Conservation (phyloP, 306 rosid species). For the Cucurbita maxima region DNA sequence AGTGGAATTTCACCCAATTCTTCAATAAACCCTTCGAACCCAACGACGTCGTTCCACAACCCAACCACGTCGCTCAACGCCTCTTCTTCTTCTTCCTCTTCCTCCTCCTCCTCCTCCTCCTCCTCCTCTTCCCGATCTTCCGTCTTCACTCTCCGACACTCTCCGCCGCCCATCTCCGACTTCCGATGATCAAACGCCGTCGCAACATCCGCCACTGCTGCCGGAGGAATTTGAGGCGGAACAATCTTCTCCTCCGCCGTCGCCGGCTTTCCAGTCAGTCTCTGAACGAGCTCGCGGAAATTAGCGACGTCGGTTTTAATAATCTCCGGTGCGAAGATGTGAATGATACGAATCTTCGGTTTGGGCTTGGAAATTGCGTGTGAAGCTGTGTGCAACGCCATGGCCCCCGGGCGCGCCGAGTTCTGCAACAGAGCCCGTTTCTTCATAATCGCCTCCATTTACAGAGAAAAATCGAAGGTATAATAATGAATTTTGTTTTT, state of each 20-base stretch:
- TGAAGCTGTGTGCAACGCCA: slow-evolving; percentile 43
- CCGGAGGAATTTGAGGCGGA: neutral
- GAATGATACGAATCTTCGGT: slow-evolving; percentile 78
- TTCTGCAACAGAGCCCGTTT: slow-evolving; percentile 16
- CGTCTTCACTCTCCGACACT: slow-evolving; percentile 6
- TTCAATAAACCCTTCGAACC: slow-evolving; percentile 57
- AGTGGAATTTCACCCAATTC: slow-evolving; percentile 46
- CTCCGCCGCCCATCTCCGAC: neutral
- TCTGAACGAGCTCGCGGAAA: slow-evolving; percentile 71
- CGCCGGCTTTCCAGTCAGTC: slow-evolving; percentile 68
- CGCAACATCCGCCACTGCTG: neutral
- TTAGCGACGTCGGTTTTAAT: slow-evolving; percentile 75
- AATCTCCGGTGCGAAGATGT: slow-evolving; percentile 77
- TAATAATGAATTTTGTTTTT: too few relatives aligned
- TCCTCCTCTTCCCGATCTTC: neutral
- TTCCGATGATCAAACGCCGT: neutral
- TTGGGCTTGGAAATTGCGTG: slow-evolving; percentile 42
- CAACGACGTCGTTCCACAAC: slow-evolving; percentile 25
- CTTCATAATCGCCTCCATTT: slow-evolving; percentile 29
- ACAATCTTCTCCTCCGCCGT: neutral
- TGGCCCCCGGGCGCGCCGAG: slow-evolving; percentile 2
- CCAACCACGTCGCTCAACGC: neutral
- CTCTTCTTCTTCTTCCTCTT: neutral
- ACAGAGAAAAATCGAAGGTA: too few relatives aligned
- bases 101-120: slow-evolving; percentile 14